Evolutionary conservation across 2,329 filamentous ascomycete genomes (phyloP), one percentile per base, ranked within the genome.

Genomic region (Trichoderma arundinaceum): DNA sequence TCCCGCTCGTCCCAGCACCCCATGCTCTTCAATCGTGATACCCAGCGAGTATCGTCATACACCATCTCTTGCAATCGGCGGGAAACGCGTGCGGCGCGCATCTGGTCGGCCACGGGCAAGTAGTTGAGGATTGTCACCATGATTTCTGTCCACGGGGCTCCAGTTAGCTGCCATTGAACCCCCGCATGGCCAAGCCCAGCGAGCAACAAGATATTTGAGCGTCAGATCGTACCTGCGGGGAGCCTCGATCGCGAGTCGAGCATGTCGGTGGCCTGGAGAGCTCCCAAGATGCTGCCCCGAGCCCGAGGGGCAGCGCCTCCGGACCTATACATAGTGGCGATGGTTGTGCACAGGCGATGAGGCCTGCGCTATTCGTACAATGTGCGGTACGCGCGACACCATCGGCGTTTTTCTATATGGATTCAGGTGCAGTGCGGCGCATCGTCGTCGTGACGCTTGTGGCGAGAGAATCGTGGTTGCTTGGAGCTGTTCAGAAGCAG

Each of bases 31-130:
- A 99, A 79, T 69, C 92, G 86, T 69, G 92, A 88, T 44, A 98
- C 91, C 95, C 95, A 99, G 80, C 94, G 86, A 57, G 93, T 92
- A 77, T 99, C 95, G 77, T 99, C 95, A 78, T 98, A 99, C 3
- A 97, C 94, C 94, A 99, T 99, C 79, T 99, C 95, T 75, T 91
- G 90, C 84, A 98, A 87, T 67, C 92, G 91, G 74, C 87, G 90
- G 66, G 92, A 97, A 28, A 91, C 89, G 69, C 90, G 89, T 51
- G 95, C 94, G 75, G 92, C 94, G 71, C 88, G 88, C 75, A 98
- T 86, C 73, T 96, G 89, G 77, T 97, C 94, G 67, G 90, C 82
- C 33, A 97, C 86, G 44, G 92, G 90, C 44, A 98, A 87, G 79
- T 96, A 93, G 75, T 97, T 92, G 74, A 99, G 86, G 70, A 99